Percentiles rank a stretch among this genome's conserved stretches.
Conservation (phyloP, 73 alveolate genomes). For the Stentor coeruleus region DNA sequence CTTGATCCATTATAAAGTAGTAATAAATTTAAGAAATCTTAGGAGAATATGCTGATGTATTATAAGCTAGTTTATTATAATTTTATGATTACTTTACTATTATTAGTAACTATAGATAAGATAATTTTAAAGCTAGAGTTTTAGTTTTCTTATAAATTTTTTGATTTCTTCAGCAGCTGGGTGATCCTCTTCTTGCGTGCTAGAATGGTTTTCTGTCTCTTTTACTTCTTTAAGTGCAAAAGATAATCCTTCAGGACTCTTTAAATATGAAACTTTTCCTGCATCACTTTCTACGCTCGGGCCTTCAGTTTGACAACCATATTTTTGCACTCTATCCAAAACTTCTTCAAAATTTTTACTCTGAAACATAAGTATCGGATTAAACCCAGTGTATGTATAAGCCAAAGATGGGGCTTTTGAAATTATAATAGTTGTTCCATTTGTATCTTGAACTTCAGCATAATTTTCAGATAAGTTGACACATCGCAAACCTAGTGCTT, state of each 20-base stretch:
- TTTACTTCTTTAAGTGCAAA: slow-evolving; percentile 15
- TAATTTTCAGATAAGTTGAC: background rate
- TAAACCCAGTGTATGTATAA: background rate
- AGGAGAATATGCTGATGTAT: too few species aligned
- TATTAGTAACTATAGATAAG: background rate
- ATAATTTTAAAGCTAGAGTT: background rate
- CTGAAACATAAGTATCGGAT: background rate
- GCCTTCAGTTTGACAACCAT: background rate
- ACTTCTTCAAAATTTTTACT: background rate
- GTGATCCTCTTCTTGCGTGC: background rate
- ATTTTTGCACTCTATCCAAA: background rate
- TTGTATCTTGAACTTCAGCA: slow-evolving; percentile 14
- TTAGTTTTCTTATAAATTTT: background rate
- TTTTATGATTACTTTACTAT: too few species aligned
- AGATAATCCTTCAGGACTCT: slow-evolving; percentile 13
- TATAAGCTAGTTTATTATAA: too few species aligned
- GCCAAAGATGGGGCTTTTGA: background rate
- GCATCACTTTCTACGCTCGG: background rate
- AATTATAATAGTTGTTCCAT: background rate
- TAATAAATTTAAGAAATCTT: too few species aligned
- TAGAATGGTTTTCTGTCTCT: background rate
- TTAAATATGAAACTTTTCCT: slow-evolving; percentile 4
- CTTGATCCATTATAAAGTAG: too few species aligned
- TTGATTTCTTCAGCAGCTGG: background rate
- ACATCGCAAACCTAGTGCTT: slow-evolving; percentile 17